These are phyloP conservation scores for Fusarium sp. DNA, from an alignment of 2,329 filamentous ascomycete genomes.

Conservation along the genomic window DNA sequence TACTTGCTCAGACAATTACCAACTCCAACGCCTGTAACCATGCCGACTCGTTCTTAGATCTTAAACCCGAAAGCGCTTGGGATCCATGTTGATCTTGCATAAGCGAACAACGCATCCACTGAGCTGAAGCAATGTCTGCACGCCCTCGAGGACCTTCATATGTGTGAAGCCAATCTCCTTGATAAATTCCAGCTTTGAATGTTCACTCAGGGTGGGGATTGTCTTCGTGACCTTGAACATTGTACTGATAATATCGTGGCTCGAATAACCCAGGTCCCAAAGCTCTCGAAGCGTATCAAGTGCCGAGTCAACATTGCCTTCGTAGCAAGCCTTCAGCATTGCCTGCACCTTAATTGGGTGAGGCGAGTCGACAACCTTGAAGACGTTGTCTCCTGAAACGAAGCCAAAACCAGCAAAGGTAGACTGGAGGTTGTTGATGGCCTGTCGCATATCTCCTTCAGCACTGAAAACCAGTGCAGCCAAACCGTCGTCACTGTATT, in stretches of 20 bases:
- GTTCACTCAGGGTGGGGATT: constrained; percentile 89
- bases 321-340: constrained; percentile 97
- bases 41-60: constrained; percentile 2
- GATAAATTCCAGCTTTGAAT: constrained; percentile 96
- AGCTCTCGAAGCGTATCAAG: constrained; percentile 88
- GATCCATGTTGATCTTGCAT: constrained; percentile 97
- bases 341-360: constrained; percentile 98
- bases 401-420: constrained; percentile 95
- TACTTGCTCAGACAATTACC: constrained; percentile 33
- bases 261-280: constrained; percentile 96
- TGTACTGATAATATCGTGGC: constrained; percentile 97
- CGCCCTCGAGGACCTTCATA: constrained; percentile 98
- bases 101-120: constrained; percentile 92
- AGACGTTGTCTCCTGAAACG: constrained; percentile 97
- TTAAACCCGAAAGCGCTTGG: constrained; percentile 74
- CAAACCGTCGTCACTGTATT: constrained; percentile 91
- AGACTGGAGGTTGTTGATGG: constrained; percentile 97
- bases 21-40: constrained; percentile 36
- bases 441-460: constrained; percentile 98
- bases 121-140: constrained; percentile 93
- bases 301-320: constrained; percentile 88
- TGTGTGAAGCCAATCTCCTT: constrained; percentile 99
- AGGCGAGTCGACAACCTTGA: constrained; percentile 95
- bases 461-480: constrained; percentile 97
- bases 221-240: constrained; percentile 99